phyloP scores from a whole-genome alignment of 108 stramenopile genomes.

The Mediolabrus comicus region DNA sequence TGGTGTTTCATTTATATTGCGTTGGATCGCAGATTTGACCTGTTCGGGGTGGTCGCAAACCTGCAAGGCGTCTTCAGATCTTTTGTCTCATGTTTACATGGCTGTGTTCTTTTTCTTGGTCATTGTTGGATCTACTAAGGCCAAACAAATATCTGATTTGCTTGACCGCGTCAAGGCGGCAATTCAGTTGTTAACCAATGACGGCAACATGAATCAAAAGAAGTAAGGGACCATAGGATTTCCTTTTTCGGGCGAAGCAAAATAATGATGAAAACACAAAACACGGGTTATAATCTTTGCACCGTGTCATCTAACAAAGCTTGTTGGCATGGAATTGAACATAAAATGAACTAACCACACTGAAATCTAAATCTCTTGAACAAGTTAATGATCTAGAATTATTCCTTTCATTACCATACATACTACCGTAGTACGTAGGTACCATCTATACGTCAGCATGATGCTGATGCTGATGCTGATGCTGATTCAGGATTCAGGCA shows the following conservation, averaged over 20 bases:
- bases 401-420: too few species aligned
- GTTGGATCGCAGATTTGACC: slow-evolving; percentile 77
- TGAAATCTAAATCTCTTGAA: too few species aligned
- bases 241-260: too few species aligned
- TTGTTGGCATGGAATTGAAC: too few species aligned
- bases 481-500: too few species aligned
- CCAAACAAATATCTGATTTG: slow-evolving; percentile 66
- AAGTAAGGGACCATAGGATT: not conserved
- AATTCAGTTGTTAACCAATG: slow-evolving; percentile 42
- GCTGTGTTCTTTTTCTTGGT: slow-evolving; percentile 80
- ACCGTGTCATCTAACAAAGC: too few species aligned
- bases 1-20: slow-evolving; percentile 65
- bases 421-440: too few species aligned
- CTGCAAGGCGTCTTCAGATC: slow-evolving; percentile 73
- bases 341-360: too few species aligned
- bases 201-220: slow-evolving; percentile 24
- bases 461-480: too few species aligned
- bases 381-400: too few species aligned
- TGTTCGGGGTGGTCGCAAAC: slow-evolving; percentile 77
- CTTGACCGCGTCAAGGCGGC: slow-evolving; percentile 50
- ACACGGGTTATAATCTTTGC: not conserved
- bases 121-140: slow-evolving; percentile 80
- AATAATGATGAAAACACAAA: too few species aligned
- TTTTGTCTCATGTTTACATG: slow-evolving; percentile 78
- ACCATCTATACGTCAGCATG: too few species aligned